Evolutionary conservation across 495 filamentous ascomycete genomes (phyloP).

Genomic region (Pyronema omphalodes): DNA sequence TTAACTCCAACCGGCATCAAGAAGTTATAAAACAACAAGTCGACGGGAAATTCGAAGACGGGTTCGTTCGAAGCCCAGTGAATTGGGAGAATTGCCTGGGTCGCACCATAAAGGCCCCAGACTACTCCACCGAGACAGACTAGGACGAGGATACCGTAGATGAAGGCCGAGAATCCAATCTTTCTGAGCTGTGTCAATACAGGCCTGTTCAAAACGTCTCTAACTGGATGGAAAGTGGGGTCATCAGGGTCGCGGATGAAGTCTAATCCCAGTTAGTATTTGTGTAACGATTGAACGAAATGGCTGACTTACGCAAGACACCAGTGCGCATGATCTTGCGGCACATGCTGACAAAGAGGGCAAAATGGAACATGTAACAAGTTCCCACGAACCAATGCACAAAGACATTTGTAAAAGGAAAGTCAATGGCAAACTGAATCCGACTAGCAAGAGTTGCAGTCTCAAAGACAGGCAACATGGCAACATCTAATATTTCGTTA

Average conservation of each 20-base stretch:
- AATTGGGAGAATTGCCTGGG: slow-evolving; percentile 58
- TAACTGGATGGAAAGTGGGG: slow-evolving; percentile 92
- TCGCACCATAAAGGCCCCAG: slow-evolving; percentile 56
- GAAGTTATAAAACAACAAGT: slow-evolving; percentile 92
- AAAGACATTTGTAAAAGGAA: slow-evolving; percentile 75
- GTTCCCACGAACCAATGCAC: slow-evolving; percentile 98
- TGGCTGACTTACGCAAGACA: slow-evolving; percentile 53
- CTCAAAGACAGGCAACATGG: slow-evolving; percentile 74
- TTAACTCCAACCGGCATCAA: slow-evolving; percentile 69
- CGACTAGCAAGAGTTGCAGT: slow-evolving; percentile 56
- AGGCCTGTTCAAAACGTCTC: slow-evolving; percentile 87
- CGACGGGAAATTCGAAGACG: slow-evolving; percentile 83
- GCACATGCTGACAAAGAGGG: slow-evolving; percentile 96
- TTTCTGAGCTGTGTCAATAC: slow-evolving; percentile 88
- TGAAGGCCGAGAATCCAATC: slow-evolving; percentile 85
- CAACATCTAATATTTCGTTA: slow-evolving; percentile 37
- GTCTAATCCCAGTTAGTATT: slow-evolving; percentile 34
- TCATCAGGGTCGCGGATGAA: slow-evolving; percentile 98
- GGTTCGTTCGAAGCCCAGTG: slow-evolving; percentile 83
- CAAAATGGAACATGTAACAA: slow-evolving; percentile 99
- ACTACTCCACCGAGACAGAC: slow-evolving; percentile 89
- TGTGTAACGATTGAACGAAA: background rate
- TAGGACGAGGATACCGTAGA: slow-evolving; percentile 85
- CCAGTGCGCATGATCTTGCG: slow-evolving; percentile 88
- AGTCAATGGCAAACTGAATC: slow-evolving; percentile 51